Base-by-base conservation (phyloP, 768 basidiomycete genomes). In the Boletus huronensis region DNA sequence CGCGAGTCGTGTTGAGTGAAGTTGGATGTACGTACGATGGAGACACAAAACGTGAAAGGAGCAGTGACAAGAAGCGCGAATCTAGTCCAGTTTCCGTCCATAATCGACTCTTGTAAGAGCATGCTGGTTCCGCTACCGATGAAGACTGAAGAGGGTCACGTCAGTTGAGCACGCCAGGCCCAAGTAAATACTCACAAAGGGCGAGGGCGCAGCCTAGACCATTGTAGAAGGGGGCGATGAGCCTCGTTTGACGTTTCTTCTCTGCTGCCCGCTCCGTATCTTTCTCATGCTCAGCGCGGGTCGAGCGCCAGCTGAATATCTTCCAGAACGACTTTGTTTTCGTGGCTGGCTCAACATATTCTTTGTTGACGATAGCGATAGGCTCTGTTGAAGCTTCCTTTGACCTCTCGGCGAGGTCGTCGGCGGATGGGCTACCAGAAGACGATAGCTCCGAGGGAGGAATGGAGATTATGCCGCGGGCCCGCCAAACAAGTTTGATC, bases 401-500 rank as follows among this genome's bases (percentile, higher is more conserved):
- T 17, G 63, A 53, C 65, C 82, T 83, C 59, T 82, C 83, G 49
- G 69, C 76, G 19, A 88, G 76, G 58, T 82, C 75, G 52, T 81
- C 75, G 43, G 82, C 78, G 2, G 84, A 85, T 9, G 75, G 72
- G 7, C 75, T 75, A 10, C 74, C 75, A 4, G 80, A 78, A 38
- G 80, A 77, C 17, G 77, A 72, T 31, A 69, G 68, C 64, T 48
- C 70, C 42, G 73, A 67, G 4, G 76, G 65, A 6, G 74, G 63
- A 8, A 68, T 61, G 17, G 70, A 72, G 55, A 67, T 47, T 10
- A 58, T 68, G 48, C 71, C 60, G 34, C 83, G 77, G 23, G 75
- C 70, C 44, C 77, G 71, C 90, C 91, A 92, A 50, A 94, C 86
- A 62, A 87, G 84, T 63, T 84, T 83, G 75, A 93, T 90, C 66